A percentile compares a stretch with the other conserved stretches of the same genome.
These are phyloP conservation scores for Geoglossum cookeanum DNA, from an alignment of 2,329 filamentous ascomycete genomes.

Conservation along the genomic window DNA sequence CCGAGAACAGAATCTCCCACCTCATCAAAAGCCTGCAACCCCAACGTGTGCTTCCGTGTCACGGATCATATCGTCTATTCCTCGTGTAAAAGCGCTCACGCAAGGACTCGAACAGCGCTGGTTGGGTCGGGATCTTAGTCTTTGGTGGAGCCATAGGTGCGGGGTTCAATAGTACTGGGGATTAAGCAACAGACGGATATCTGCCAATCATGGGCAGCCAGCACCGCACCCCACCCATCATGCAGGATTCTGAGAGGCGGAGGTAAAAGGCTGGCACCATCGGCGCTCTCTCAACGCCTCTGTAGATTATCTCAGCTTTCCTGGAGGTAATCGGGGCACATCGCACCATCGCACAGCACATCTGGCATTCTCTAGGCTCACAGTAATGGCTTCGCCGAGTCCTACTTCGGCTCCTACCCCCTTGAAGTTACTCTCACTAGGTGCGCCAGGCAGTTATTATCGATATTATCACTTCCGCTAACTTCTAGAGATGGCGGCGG, in stretches of 20 bases:
- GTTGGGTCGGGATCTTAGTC: not conserved
- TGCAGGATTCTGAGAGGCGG: not conserved
- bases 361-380: not conserved
- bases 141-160: not conserved
- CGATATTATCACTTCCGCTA: not conserved
- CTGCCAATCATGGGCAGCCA: not conserved
- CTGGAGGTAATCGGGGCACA: not conserved
- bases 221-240: not conserved
- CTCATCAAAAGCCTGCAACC: too few species aligned
- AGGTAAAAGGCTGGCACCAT: not conserved
- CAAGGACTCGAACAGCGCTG: not conserved
- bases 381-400: not conserved
- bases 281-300: not conserved
- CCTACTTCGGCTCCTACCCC: not conserved
- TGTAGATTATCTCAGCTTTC: not conserved
- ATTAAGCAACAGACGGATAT: not conserved
- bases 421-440: not conserved
- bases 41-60: not conserved
- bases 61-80: not conserved
- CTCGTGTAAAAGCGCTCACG: not conserved
- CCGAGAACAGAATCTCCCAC: not conserved
- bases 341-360: not conserved
- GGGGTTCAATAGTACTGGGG: not conserved
- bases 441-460: not conserved
- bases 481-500: conserved; percentile 10